Evolutionary conservation across 1,284 basidiomycete genomes (phyloP), one percentile per base, ranked within the genome.

Genomic region (Tylopilus orsonianus): DNA sequence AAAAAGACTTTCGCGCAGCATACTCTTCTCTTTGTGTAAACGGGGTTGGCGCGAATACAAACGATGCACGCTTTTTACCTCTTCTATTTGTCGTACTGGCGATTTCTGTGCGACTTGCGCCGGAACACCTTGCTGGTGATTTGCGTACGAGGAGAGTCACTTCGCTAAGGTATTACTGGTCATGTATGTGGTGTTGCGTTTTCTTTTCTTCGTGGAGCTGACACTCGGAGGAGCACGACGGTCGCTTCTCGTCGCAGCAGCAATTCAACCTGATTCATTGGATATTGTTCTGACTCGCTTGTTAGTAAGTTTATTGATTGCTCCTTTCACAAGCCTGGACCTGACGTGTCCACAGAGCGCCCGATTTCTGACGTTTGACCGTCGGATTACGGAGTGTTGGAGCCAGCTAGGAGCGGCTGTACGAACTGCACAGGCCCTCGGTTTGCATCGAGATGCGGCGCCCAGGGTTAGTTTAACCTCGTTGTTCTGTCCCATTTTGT

Each of bases 11-110:
- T 67, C 80, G 93, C 43, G 62, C 77, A 27, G 83, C 90, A 0
- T 97, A 94, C 66, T 77, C 84, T 36, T 86, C 91, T 23, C 75
- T 97, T 38, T 88, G 87, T 61, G 74, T 82, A 16, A 87, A 88
- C 58, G 83, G 87, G 14, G 78, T 86, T 18, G 73, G 74, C 14
- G 74, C 75, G 18, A 89, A 92, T 57, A 88, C 93, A 0, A 83
- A 83, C 52, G 88, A 93, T 61, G 82, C 93, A 55, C 84, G 91
- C 32, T 96, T 95, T 65, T 75, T 97, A 1, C 92, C 94, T 1
- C 75, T 97, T 16, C 75, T 97, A 20, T 97, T 96, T 64, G 91
- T 95, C 36, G 89, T 97, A 4, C 76, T 97, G n/a, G 93, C 95
- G 6, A 93, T 93, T 48, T 81, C 93, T 19, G 88, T 88, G 18